Evolutionary conservation across 23 red algal genomes (phyloP), one percentile per base, ranked within the genome.

Genomic region (Gracilariopsis chorda): DNA sequence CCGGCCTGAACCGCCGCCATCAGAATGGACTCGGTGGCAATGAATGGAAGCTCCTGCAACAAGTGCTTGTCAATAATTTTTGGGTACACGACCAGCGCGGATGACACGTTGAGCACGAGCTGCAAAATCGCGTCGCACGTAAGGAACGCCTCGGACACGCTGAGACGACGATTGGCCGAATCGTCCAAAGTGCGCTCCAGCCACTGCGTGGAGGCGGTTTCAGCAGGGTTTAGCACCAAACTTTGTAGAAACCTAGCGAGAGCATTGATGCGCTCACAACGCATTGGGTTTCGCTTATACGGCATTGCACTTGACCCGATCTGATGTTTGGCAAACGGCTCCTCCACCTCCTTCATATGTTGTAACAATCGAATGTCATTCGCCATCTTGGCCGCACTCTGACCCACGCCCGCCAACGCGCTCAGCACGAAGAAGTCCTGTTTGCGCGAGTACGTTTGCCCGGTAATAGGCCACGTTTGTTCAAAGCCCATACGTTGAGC

Each of bases 311-410:
- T 92, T 11, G 80, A 88, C 17, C 95, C 95, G 45, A 98, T 94
- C 77, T 98, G 95, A 33, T 98, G 27, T 29, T 48, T 88, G 48
- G 69, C 95, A 86, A 94, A 98, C 73, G 95, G 95, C 57, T 98
- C 95, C 71, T 98, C 95, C 58, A 98, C 84, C 92, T 98, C 95
- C 86, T 98, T 98, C 84, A 98, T 76, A 44, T 98, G 95, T 77
- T 91, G 86, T 58, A 98, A 59, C 21, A 98, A 49, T 16, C 95
- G 84, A 13, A 98, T 90, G 81, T 98, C 95, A 59, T 98, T 94
- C 33, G 91, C 95, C 91, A 98, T 94, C 75, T 98, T 98, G 20
- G 95, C 95, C 25, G 95, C 91, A 33, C 86, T 88, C 59, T 98
- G 95, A 10, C 95, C 95, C 17, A 98, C 48, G 28, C 95, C 95